Conservation (phyloP, 495 filamentous ascomycete genomes). For the Penicillium salamii region DNA sequence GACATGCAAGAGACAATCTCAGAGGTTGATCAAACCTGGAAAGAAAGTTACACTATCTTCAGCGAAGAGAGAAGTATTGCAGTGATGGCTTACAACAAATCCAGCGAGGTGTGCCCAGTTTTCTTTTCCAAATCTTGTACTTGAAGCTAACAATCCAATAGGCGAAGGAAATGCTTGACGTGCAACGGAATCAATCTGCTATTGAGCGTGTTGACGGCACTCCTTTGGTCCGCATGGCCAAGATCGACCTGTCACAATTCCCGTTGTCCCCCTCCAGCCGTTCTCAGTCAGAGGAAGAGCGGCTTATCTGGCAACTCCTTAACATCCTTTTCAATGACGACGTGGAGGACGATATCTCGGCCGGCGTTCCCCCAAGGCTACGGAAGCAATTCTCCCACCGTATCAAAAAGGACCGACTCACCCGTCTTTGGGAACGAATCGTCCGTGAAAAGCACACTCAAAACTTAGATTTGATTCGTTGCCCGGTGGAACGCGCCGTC, state of each 20-base stretch:
- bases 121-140: not conserved
- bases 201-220: constrained; percentile 36
- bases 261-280: constrained; percentile 26
- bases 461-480: constrained; percentile 47
- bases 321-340: constrained; percentile 80
- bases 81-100: constrained; percentile 26
- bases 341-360: constrained; percentile 45
- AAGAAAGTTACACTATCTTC: constrained; percentile 33
- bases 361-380: constrained; percentile 38
- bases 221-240: constrained; percentile 36
- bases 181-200: constrained; percentile 35
- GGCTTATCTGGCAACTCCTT: constrained; percentile 57
- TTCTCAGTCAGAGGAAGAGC: constrained; percentile 30
- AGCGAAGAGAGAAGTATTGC: constrained; percentile 38
- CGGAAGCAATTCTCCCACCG: constrained; percentile 43
- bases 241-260: constrained; percentile 35
- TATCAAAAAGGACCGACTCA: constrained; percentile 53
- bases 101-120: constrained; percentile 21
- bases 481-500: constrained; percentile 79
- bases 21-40: constrained; percentile 30
- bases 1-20: constrained; percentile 21
- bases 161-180: constrained; percentile 35
- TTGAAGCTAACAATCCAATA: constrained; percentile 12
- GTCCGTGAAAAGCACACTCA: constrained; percentile 48
- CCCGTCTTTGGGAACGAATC: constrained; percentile 42